These are phyloP conservation scores for Lithocarpus polystachyus DNA, from an alignment of 306 rosid species.

Conservation along the genomic window DNA sequence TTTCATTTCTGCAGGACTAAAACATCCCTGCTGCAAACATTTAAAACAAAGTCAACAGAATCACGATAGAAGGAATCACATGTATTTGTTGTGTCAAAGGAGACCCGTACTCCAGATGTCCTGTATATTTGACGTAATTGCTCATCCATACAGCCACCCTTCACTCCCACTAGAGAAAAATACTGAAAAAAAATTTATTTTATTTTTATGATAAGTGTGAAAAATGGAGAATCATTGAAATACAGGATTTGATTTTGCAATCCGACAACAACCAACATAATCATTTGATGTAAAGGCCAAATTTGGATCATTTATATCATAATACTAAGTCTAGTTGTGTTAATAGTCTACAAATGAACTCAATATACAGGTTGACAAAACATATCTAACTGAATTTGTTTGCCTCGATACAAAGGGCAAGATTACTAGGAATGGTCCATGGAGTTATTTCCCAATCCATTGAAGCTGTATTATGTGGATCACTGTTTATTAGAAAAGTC, in stretches of 20 bases:
- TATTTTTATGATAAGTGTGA: too few relatives aligned
- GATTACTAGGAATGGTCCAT: constrained; percentile 97
- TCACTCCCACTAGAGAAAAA: not conserved
- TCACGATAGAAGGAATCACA: constrained; percentile 80
- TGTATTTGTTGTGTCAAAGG: constrained; percentile 70
- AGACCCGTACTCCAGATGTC: constrained; percentile 70
- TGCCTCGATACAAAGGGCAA: constrained; percentile 82
- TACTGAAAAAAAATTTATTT: too few relatives aligned
- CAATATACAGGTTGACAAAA: not conserved
- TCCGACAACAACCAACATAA: not conserved
- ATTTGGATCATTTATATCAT: not conserved
- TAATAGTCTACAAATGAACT: not conserved
- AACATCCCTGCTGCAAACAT: constrained; percentile 70
- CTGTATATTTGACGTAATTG: constrained; percentile 93
- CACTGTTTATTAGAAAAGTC: constrained; percentile 68
- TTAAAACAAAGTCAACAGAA: constrained; percentile 66
- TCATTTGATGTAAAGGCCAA: not conserved
- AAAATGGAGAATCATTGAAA: too few relatives aligned
- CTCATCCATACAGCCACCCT: constrained; percentile 42
- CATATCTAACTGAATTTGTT: constrained; percentile 62
- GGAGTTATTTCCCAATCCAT: constrained; percentile 98
- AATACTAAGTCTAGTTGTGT: not conserved
- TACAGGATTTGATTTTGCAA: too few relatives aligned
- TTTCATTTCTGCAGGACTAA: constrained; percentile 5
- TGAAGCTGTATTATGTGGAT: constrained; percentile 63